A percentile compares a stretch with the other conserved stretches of the same genome.
Conservation (phyloP, 129 eudicot genomes). For the Pulicaria dysenterica region DNA sequence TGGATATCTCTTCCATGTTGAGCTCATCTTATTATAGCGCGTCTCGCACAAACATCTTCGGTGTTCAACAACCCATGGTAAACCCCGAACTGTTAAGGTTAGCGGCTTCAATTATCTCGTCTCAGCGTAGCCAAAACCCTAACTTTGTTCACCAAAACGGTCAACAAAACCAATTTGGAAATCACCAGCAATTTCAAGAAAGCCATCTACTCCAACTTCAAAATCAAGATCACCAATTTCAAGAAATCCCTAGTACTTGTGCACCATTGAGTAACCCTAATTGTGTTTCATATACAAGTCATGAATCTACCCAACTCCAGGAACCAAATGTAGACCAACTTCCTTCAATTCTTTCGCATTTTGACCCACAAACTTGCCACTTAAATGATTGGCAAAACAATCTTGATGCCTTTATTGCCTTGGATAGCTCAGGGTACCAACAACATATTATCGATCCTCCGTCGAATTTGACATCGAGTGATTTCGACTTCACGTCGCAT, state of each 20-base stretch:
- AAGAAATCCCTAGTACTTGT: slow-evolving; percentile 33
- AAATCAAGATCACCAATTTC: slow-evolving; percentile 54
- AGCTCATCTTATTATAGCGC: slow-evolving; percentile 47
- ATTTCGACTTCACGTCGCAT: slow-evolving; percentile 38
- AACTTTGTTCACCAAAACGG: slow-evolving; percentile 39
- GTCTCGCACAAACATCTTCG: slow-evolving; percentile 44
- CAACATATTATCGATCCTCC: slow-evolving; percentile 38
- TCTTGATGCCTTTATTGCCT: slow-evolving; percentile 32
- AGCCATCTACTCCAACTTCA: slow-evolving; percentile 36
- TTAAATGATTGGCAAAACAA: slow-evolving; percentile 52
- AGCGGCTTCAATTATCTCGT: slow-evolving; percentile 67
- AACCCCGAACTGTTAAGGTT: slow-evolving; percentile 61
- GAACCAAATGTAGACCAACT: slow-evolving; percentile 46
- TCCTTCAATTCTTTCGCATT: slow-evolving; percentile 35
- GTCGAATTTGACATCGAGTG: slow-evolving; percentile 30
- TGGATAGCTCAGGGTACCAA: slow-evolving; percentile 44
- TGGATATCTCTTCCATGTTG: slow-evolving; percentile 64
- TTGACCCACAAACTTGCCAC: slow-evolving; percentile 41
- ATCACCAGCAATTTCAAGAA: slow-evolving; percentile 38
- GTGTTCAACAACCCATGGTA: slow-evolving; percentile 53
- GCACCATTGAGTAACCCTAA: slow-evolving; percentile 33
- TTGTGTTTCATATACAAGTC: slow-evolving; percentile 39
- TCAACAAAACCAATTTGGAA: slow-evolving; percentile 32
- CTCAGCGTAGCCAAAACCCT: slow-evolving; percentile 43
- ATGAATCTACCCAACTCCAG: slow-evolving; percentile 47